phyloP scores from a whole-genome alignment of 192 early-diverging fungal species.

The Coemansia interrupta region DNA sequence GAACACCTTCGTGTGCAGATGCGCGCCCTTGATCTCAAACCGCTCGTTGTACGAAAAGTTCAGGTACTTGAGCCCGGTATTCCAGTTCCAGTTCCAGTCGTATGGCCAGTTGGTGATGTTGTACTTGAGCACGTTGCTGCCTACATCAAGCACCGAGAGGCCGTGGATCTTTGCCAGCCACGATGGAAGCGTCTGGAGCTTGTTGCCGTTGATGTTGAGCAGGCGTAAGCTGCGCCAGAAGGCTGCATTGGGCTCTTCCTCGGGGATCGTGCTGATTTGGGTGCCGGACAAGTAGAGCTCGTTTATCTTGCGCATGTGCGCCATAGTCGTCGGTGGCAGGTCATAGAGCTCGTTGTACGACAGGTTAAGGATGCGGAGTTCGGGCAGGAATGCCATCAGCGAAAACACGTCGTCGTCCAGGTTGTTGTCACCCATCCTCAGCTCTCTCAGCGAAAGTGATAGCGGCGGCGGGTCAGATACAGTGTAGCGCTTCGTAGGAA shows the following conservation, averaged over 20 bases:
- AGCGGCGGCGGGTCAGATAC: conserved; percentile 56
- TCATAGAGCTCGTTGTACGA: conserved; percentile 79
- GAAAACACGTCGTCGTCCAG: conserved; percentile 78
- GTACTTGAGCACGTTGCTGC: conserved; percentile 84
- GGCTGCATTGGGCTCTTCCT: conserved; percentile 72
- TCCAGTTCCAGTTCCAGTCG: conserved; percentile 98
- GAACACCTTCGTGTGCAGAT: conserved; percentile 50
- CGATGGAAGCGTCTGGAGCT: conserved; percentile 82
- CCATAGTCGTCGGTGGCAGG: conserved; percentile 71
- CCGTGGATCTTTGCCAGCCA: conserved; percentile 85
- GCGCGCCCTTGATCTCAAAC: conserved; percentile 78
- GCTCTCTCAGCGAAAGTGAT: conserved; percentile 55
- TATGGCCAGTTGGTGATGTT: conserved; percentile 94
- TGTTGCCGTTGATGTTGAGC: conserved; percentile 88
- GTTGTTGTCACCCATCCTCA: conserved; percentile 80
- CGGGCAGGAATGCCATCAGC: conserved; percentile 67
- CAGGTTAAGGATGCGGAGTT: conserved; percentile 74
- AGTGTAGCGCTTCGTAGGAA: conserved; percentile 41
- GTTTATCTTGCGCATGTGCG: conserved; percentile 62
- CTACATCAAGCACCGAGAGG: conserved; percentile 77
- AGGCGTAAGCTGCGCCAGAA: conserved; percentile 63
- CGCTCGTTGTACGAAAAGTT: conserved; percentile 89
- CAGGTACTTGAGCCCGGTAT: conserved; percentile 80
- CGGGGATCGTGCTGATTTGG: conserved; percentile 75
- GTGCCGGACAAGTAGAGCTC: conserved; percentile 85